These are phyloP conservation scores for Aspergillus japonicus DNA, from an alignment of 2,329 filamentous ascomycete genomes.

Conservation along the genomic window DNA sequence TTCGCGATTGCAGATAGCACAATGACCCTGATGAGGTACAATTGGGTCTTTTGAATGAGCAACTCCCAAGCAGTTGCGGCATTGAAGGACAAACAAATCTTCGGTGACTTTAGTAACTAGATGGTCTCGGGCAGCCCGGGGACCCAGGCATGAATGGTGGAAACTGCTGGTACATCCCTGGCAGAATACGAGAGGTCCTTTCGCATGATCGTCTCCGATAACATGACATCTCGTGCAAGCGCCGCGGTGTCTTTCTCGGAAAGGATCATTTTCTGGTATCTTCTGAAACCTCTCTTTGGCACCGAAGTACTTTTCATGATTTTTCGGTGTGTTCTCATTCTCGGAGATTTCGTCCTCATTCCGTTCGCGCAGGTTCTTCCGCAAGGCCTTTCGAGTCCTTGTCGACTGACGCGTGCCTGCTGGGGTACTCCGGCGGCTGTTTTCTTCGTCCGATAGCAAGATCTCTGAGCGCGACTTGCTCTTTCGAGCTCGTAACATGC, in stretches of 20 bases:
- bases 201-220: conserved; percentile 54
- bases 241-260: conserved; percentile 67
- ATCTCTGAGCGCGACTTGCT: conserved; percentile 9
- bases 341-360: conserved; percentile 39
- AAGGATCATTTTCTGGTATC: conserved; percentile 61
- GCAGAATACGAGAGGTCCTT: conserved; percentile 75
- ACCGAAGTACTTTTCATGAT: conserved; percentile 47
- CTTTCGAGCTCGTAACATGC: conserved; percentile 9
- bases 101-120: conserved; percentile 79
- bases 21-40: conserved; percentile 69
- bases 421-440: conserved; percentile 3
- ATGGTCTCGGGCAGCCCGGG: conserved; percentile 74
- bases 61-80: conserved; percentile 74
- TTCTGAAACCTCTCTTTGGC: conserved; percentile 73
- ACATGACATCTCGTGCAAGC: conserved; percentile 70
- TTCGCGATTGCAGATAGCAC: conserved; percentile 65
- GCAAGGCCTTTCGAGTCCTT: conserved; percentile 26
- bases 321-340: conserved; percentile 48
- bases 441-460: conserved; percentile 10
- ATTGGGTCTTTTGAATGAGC: conserved; percentile 66
- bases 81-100: conserved; percentile 82
- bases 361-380: conserved; percentile 47
- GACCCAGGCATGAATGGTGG: conserved; percentile 79
- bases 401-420: conserved; percentile 31
- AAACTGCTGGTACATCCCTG: conserved; percentile 86